Evolutionary conservation across 1,284 basidiomycete genomes (phyloP).

Genomic region (Microbotryum lychnidis-dioicae): DNA sequence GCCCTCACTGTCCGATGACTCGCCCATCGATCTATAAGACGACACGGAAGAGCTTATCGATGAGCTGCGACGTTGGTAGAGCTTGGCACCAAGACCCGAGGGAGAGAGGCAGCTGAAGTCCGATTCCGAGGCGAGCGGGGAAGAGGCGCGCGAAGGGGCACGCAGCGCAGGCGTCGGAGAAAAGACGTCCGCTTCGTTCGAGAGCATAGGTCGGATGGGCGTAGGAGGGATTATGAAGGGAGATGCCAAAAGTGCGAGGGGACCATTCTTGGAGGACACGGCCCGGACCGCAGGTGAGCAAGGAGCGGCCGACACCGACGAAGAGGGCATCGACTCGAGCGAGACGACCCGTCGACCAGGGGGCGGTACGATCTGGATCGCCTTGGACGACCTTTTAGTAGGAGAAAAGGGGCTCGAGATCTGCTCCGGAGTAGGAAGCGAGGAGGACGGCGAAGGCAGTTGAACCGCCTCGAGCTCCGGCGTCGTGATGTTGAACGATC

Average conservation of each 20-base stretch:
- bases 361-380: slow-evolving; percentile 28
- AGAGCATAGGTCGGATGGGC: slow-evolving; percentile 15
- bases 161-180: slow-evolving; percentile 22
- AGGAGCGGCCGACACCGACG: slow-evolving; percentile 21
- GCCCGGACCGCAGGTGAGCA: slow-evolving; percentile 1
- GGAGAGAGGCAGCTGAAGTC: slow-evolving; percentile 15
- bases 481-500: slow-evolving; percentile 18
- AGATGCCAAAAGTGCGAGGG: slow-evolving; percentile 24
- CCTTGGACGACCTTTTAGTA: slow-evolving; percentile 28
- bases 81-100: slow-evolving; percentile 17
- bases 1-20: slow-evolving; percentile 1
- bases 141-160: slow-evolving; percentile 26
- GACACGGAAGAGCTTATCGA: slow-evolving; percentile 24
- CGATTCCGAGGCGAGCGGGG: slow-evolving; percentile 16
- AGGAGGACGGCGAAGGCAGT: neutral
- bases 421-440: slow-evolving; percentile 6
- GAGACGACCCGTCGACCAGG: slow-evolving; percentile 9
- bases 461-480: slow-evolving; percentile 3
- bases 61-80: slow-evolving; percentile 14
- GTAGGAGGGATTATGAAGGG: slow-evolving; percentile 28
- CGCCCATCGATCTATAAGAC: slow-evolving; percentile 4
- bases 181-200: slow-evolving; percentile 18
- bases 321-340: slow-evolving; percentile 20
- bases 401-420: slow-evolving; percentile 11
- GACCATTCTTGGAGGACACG: no score